phyloP scores from a whole-genome alignment of 805 yeast species.

The Starmera quercuum region DNA sequence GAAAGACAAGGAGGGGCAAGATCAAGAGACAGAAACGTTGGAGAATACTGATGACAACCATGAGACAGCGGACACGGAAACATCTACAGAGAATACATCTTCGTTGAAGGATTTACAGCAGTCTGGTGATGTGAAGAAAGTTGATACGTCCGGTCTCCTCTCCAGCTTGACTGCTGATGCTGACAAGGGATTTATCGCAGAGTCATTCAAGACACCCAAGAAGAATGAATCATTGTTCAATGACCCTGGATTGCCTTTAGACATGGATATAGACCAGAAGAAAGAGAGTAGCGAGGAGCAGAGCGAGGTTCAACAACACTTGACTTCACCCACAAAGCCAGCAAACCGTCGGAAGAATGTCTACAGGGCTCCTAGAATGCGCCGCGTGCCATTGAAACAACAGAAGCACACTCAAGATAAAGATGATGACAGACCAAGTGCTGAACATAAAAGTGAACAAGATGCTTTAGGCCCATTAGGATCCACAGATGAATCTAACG shows the following conservation, averaged over 20 bases:
- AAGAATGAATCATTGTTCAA: conserved; percentile 28
- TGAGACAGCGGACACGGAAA: too few species aligned
- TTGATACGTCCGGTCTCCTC: conserved; percentile 24
- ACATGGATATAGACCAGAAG: conserved; percentile 6
- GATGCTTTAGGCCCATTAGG: conserved; percentile 27
- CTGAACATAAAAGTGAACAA: conserved; percentile 13
- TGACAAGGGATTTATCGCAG: conserved; percentile 13
- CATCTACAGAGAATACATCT: too few species aligned
- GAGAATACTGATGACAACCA: conserved; percentile 8
- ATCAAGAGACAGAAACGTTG: conserved; percentile 2
- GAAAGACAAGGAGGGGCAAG: conserved; percentile 3
- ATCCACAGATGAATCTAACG: conserved; percentile 22
- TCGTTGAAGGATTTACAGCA: too few species aligned
- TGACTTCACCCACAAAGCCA: conserved; percentile 30
- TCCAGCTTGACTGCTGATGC: conserved; percentile 36
- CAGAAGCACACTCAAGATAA: too few species aligned
- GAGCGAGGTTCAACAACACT: conserved; percentile 1
- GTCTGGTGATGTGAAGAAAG: too few species aligned
- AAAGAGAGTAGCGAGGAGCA: conserved; percentile 9
- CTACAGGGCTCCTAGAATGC: conserved; percentile 40
- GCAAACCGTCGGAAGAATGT: conserved; percentile 32
- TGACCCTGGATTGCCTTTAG: conserved; percentile 13
- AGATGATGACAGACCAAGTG: conserved; percentile 13
- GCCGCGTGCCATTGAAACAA: conserved; percentile 24
- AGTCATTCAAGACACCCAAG: conserved; percentile 14